Base-by-base conservation (phyloP, 2,329 filamentous ascomycete genomes). In the Aspergillus melleus region DNA sequence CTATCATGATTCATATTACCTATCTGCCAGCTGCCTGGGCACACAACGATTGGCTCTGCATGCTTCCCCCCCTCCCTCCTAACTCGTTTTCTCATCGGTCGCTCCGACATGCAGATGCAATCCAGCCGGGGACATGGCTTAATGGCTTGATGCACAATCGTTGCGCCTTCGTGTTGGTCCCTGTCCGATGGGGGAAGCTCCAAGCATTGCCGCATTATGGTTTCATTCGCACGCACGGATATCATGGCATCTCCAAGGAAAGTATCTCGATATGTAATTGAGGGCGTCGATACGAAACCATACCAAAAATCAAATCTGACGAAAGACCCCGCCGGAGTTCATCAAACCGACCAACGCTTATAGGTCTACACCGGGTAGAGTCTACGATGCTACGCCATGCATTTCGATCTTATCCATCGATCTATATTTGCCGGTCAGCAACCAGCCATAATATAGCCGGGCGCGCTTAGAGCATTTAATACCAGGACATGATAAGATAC, bases 211-310 rank as follows among this genome's bases (percentile, higher is more conserved):
- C 20, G 20, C 44, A 47, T 47, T 24, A 47, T 47, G 44, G 14
- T 22, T 47, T 47, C 44, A 47, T 47, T 47, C 24, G 26, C 26
- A 29, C 44, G 44, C 11, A 10, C 44, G 19, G 44, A 47, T 20
- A 14, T 47, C 19, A 47, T 24, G 8, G 11, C 22, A 47, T 47
- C 36, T 42, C 36, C 36, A 5, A 8, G 19, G 9, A 6, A 58
- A 54, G 56, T 58, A 58, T 50, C 51, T 20, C 42, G 22, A 44
- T 58, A 32, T 36, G 56, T 58, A 54, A 58, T 49, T 39, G 51
- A 49, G 26, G 24, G 19, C 39, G 19, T 49, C 50, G 24, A 54
- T 58, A 58, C 51, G 8, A 22, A 39, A 39, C 11, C 29, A 54
- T 47, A 53, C 50, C 55, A 4, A 19, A 29, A 14, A 11, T 22